A percentile compares a stretch with the other conserved stretches of the same genome.
These are phyloP conservation scores for Phycomyces blakesleeanus DNA, from an alignment of 192 early-diverging fungal genomes.

Conservation along the genomic window DNA sequence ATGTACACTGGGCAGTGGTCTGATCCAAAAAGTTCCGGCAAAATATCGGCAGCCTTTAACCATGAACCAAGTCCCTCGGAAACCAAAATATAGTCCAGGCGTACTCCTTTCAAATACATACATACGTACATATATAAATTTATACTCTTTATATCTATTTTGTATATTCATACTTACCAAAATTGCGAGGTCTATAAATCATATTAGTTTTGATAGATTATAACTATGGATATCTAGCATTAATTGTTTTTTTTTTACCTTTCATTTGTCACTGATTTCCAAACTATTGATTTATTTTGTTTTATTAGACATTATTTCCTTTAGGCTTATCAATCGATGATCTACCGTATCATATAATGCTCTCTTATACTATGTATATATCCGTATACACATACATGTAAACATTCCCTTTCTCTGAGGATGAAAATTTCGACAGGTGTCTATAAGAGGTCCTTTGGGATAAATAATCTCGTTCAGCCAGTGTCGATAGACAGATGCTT, in stretches of 20 bases:
- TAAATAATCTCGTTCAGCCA: slow-evolving; percentile 66
- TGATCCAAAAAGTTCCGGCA: slow-evolving; percentile 61
- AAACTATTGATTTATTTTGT: no score
- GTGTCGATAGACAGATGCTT: slow-evolving; percentile 48
- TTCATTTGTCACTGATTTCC: slow-evolving; percentile 73
- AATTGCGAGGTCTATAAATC: slow-evolving; percentile 41
- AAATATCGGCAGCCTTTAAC: slow-evolving; percentile 56
- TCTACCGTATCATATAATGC: no score
- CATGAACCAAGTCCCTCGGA: slow-evolving; percentile 49
- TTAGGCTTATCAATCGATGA: no score
- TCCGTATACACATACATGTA: slow-evolving; percentile 50
- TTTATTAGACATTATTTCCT: no score
- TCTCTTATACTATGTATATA: no score
- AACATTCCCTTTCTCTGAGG: slow-evolving; percentile 48
- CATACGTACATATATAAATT: no score
- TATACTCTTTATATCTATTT: no score
- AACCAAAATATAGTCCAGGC: slow-evolving; percentile 73
- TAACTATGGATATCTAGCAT: no score
- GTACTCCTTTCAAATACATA: slow-evolving; percentile 61
- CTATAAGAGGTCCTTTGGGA: slow-evolving; percentile 58
- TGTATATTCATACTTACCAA: slow-evolving; percentile 20
- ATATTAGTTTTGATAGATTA: not conserved
- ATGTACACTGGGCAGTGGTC: slow-evolving; percentile 79
- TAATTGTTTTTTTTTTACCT: no score
- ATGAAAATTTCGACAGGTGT: slow-evolving; percentile 62